A percentile compares a stretch with the other conserved stretches of the same genome.
Conservation (phyloP, 2,329 filamentous ascomycete genomes). For the Verticillium nonalfalfae region DNA sequence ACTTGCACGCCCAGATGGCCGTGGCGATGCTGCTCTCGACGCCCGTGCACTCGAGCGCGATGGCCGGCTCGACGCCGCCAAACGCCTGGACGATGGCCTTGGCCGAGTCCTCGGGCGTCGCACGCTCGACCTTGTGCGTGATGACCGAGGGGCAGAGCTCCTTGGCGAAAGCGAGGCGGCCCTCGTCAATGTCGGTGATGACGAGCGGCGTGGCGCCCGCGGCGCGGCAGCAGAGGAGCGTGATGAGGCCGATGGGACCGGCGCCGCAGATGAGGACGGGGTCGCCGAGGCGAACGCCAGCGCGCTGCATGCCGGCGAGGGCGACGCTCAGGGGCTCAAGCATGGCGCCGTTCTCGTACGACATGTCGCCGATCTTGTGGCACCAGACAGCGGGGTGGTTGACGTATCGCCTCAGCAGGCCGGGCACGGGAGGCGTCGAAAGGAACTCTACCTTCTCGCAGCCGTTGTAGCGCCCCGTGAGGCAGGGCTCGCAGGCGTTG, state of each 20-base stretch:
- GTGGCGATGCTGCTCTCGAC: conserved; percentile 83
- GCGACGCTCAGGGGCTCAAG: conserved; percentile 88
- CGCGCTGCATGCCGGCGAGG: conserved; percentile 79
- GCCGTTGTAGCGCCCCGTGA: conserved; percentile 92
- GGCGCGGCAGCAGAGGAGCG: conserved; percentile 74
- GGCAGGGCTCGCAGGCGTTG: conserved; percentile 81
- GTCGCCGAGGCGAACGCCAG: conserved; percentile 76
- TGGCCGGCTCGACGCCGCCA: conserved; percentile 71
- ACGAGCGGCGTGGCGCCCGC: conserved; percentile 87
- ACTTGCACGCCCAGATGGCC: conserved; percentile 86
- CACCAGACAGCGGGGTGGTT: conserved; percentile 94
- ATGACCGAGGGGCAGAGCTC: conserved; percentile 71
- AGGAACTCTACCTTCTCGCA: conserved; percentile 83
- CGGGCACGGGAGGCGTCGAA: conserved; percentile 83
- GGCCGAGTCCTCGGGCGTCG: conserved; percentile 64
- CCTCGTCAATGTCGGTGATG: conserved; percentile 91
- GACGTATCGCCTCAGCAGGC: conserved; percentile 84
- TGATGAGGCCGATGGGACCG: conserved; percentile 88
- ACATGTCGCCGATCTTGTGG: conserved; percentile 91
- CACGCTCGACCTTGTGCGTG: conserved; percentile 70
- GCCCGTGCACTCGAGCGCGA: conserved; percentile 89
- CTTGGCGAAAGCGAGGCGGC: conserved; percentile 77
- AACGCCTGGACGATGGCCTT: conserved; percentile 61
- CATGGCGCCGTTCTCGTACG: conserved; percentile 83
- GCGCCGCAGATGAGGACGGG: conserved; percentile 86